phyloP scores from a whole-genome alignment of 306 rosid species.

The Trifolium fragiferum region DNA sequence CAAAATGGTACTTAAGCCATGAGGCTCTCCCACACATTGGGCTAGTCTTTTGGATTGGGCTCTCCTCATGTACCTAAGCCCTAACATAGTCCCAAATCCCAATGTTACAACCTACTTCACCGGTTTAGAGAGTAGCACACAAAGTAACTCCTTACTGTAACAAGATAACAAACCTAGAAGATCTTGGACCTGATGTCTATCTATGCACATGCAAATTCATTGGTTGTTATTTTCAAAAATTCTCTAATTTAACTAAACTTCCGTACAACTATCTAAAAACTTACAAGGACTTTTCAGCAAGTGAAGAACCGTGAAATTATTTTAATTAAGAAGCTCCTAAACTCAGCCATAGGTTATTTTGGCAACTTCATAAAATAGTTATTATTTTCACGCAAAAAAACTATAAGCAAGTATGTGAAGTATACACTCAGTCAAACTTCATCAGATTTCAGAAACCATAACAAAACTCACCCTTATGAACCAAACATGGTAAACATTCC shows the following conservation, averaged over 20 bases:
- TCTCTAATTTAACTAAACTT: neutral
- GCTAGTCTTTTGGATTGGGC: too few species aligned
- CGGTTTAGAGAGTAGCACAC: conserved; percentile 7
- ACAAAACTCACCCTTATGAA: neutral
- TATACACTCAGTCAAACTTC: neutral
- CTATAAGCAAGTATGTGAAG: neutral
- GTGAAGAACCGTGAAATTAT: neutral
- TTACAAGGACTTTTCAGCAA: neutral
- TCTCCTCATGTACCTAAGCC: too few species aligned
- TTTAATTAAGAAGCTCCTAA: neutral
- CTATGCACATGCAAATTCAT: neutral
- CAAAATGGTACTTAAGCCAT: too few species aligned
- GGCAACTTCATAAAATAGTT: conserved; percentile 6
- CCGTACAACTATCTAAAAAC: neutral
- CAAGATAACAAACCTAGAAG: conserved; percentile 1
- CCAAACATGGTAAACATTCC: conserved; percentile 4
- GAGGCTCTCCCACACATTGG: too few species aligned
- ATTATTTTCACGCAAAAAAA: neutral
- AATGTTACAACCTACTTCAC: conserved; percentile 4
- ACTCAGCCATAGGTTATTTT: neutral
- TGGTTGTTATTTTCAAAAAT: neutral
- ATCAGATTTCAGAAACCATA: conserved; percentile 28
- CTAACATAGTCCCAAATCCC: neutral
- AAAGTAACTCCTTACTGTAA: neutral
- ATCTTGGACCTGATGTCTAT: neutral